Evolutionary conservation across 345 rosid genomes (phyloP), one percentile per base, ranked within the genome.

Genomic region (Populus nigra): DNA sequence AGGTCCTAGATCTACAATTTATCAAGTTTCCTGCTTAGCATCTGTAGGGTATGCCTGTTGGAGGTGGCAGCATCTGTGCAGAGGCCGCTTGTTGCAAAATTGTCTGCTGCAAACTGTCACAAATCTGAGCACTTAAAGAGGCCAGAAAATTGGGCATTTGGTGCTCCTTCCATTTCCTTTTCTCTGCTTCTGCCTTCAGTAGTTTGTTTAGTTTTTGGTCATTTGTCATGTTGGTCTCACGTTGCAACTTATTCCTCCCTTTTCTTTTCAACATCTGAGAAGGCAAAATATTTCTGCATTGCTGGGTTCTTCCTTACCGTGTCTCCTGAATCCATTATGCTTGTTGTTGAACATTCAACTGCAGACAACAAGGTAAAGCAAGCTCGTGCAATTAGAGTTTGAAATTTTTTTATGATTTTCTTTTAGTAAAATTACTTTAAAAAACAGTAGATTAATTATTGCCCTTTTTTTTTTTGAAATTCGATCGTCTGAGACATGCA

Each of bases 41-140:
- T 61, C 38, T 61, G 23, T 23, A 23, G 17, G 35, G n/a, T 41
- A 5, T 43, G 39, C 39, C 36, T 25, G 41, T 62, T 72, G 10
- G 39, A 55, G 17, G 1, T 41, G 55, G 36, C 23, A 39, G 53
- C 9, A 15, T 29, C 36, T 39, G 65, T 74, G 6, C 25, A 10
- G 5, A 91, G 97, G 88, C 89, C 97, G 11, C 99, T 96, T 45
- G 70, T 91, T 27, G 98, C 98, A 5, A 92, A 96, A 80, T 85
- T 96, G 77, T 88, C 98, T 39, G 98, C 99, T 71, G 99, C 99
- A 39, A 95, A 95, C 74, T 95, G 96, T 80, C 93, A 93, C 90
- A 93, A 93, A 84, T 81, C 89, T 73, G 98, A 95, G 72, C 99
- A 93, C 76, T 80, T 95, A 84, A 95, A 93, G 86, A 87, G 78